Evolutionary conservation across 139 green algal genomes (phyloP).

Genomic region (Closterium sp.): DNA sequence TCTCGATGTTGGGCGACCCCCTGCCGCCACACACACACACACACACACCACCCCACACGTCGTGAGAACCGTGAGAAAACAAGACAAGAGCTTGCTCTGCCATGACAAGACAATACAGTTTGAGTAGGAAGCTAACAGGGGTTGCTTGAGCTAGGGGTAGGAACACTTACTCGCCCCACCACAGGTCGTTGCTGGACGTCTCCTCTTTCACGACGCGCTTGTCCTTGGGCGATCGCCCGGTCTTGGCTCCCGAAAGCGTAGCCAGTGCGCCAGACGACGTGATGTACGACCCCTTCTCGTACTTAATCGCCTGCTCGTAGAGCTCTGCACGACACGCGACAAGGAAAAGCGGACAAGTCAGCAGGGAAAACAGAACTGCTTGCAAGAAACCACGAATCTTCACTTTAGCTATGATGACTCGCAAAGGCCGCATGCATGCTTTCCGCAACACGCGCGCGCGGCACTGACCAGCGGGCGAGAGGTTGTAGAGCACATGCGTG

Average conservation of each 20-base stretch:
- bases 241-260: constrained; percentile 80
- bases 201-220: constrained; percentile 88
- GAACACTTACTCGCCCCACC: constrained; percentile 48
- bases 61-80: not conserved
- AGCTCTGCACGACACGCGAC: constrained; percentile 33
- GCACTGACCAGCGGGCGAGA: constrained; percentile 33
- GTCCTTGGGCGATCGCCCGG: constrained; percentile 83
- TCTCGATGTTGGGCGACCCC: constrained; percentile 63
- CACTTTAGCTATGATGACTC: not conserved
- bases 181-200: constrained; percentile 34
- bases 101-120: too few relatives aligned
- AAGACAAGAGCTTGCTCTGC: not conserved
- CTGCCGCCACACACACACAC: not conserved
- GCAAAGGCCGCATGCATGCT: not conserved
- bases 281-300: constrained; percentile 43
- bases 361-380: not conserved
- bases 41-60: constrained; percentile 9
- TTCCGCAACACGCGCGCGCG: not conserved
- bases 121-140: constrained; percentile 40
- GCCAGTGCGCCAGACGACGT: constrained; percentile 73
- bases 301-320: constrained; percentile 42
- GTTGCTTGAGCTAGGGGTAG: too few relatives aligned
- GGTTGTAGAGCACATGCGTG: constrained; percentile 47
- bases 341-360: not conserved
- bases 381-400: not conserved